Conservation (phyloP, 352 stramenopile genomes). For the Pseudoperonospora humuli region DNA sequence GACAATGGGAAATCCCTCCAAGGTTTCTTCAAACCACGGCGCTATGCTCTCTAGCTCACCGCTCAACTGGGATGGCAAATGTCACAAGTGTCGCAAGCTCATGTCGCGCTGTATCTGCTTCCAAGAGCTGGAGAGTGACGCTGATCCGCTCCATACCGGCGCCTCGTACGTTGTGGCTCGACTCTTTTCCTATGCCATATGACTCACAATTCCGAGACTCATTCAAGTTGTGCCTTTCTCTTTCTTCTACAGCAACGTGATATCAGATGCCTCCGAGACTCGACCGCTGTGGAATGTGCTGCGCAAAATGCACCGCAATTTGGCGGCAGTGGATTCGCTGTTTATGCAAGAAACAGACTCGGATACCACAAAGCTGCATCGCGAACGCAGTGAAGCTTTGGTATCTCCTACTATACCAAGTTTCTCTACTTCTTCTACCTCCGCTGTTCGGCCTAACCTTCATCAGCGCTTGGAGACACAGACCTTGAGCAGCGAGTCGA, state of each 20-base stretch:
- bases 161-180: conserved; percentile 15
- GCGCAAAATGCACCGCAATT: conserved; percentile 31
- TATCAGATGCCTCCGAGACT: conserved; percentile 14
- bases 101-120: conserved; percentile 40
- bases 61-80: conserved; percentile 36
- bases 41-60: conserved; percentile 9
- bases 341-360: no score
- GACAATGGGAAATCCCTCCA: conserved; percentile 12
- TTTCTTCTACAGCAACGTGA: conserved; percentile 7
- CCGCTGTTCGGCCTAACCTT: conserved; percentile 5
- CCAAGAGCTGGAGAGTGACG: conserved; percentile 17
- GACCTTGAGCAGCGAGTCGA: conserved; percentile 12
- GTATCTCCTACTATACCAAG: conserved; percentile 10
- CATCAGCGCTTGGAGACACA: conserved; percentile 13
- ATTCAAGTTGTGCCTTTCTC: conserved; percentile 1
- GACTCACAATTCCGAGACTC: no score
- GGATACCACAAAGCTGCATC: no score
- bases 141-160: conserved; percentile 2
- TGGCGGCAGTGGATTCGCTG: conserved; percentile 1
- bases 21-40: not conserved
- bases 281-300: conserved; percentile 34
- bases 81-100: conserved; percentile 27
- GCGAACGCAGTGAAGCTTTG: conserved; percentile 20
- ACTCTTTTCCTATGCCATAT: not conserved
- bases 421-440: not conserved